phyloP scores from a whole-genome alignment of 176 grass and related monocot genomes.

The Aegilops umbellulata region DNA sequence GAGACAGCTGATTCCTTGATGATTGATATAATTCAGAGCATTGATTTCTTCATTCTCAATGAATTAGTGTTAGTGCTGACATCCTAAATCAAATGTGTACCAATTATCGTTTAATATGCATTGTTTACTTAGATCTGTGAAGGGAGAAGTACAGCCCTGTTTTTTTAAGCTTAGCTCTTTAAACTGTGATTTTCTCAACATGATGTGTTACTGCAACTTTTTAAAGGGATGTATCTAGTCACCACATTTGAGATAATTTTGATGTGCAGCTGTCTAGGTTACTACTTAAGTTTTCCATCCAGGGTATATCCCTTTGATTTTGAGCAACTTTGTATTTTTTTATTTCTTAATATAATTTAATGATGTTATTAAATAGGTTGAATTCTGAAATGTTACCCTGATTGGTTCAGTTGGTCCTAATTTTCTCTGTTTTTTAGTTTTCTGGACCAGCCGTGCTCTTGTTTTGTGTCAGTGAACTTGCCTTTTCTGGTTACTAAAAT shows the following conservation, averaged over 20 bases:
- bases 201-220: neutral
- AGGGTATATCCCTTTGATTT: neutral
- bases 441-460: neutral
- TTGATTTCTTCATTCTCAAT: neutral
- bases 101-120: neutral
- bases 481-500: neutral
- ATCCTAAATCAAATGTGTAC: neutral
- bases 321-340: neutral
- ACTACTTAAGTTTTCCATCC: neutral
- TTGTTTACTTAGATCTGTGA: neutral
- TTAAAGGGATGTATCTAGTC: neutral
- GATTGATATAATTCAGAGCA: neutral
- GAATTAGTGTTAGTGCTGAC: neutral
- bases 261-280: neutral
- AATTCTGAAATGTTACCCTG: slow-evolving; percentile 6
- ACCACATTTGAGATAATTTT: neutral
- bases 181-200: neutral
- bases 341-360: neutral
- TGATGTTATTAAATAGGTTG: neutral
- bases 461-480: neutral
- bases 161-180: neutral
- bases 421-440: neutral
- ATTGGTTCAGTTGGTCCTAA: neutral
- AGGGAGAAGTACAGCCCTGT: neutral
- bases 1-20: neutral